Base-by-base conservation (phyloP, 345 rosid genomes). In the Odontarrhena argentea region DNA sequence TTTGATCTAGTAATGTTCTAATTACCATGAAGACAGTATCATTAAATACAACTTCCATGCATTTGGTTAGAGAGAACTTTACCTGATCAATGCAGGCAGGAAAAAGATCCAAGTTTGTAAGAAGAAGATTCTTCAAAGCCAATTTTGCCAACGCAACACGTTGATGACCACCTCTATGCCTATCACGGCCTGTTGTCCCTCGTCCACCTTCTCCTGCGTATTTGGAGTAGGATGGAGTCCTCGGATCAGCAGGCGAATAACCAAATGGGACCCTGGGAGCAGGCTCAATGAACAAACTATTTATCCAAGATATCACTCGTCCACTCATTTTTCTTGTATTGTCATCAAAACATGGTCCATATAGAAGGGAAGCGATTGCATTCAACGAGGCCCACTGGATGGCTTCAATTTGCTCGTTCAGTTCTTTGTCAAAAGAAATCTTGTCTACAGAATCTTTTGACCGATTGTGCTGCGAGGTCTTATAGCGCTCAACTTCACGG, bases 81-180 rank as follows among this genome's bases (percentile, higher is more conserved):
- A 94, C 99, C 97, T 91, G 96, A 80, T 91, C 99, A 68, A 94
- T 94, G 83, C 97, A 94, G 70, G 97, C 87, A 67, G 96, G 99
- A 71, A 94, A 86, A 36, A 94, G 89, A 79, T 94, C 99, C 84
- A 94, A 86, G 69, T 94, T 94, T 48, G 96, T 88, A 42, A 94
- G 91, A 26, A 94, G 95, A 79, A 94, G 96, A 83, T 91, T 87
- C 81, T 86, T 94, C 74, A 94, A 82, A 77, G 99, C 99, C 81
- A 91, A 71, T 72, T 87, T 94, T 32, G 99, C 99, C 78, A 94
- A 81, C 25, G 88, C 84, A 72, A 87, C 93, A 74, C 99, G 95
- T 70, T 81, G 93, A 80, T 94, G 96, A 45, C 96, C 86, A 55
- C 86, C 87, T 76, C 90, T 80, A 61, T 81, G 86, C 77, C 91